Conservation (phyloP, 345 rosid genomes). For the Leavenworthia alabamica region DNA sequence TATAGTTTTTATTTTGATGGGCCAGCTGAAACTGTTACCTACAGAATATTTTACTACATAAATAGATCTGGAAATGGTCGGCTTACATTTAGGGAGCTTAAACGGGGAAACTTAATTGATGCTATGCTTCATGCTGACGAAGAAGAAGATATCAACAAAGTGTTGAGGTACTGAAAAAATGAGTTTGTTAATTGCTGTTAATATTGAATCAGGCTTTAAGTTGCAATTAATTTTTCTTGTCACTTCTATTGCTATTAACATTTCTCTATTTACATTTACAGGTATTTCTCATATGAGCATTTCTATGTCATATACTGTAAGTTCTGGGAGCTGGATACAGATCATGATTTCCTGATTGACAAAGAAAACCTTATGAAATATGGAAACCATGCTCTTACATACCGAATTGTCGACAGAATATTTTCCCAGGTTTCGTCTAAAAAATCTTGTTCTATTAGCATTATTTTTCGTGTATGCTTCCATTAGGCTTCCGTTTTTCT, state of each 20-base stretch:
- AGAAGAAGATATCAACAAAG: constrained; percentile 99
- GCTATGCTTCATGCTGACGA: constrained; percentile 91
- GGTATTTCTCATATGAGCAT: constrained; percentile 58
- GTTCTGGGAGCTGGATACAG: neutral
- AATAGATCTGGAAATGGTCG: constrained; percentile 89
- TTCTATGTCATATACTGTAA: neutral
- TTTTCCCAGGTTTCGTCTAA: neutral
- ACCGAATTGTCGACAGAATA: neutral
- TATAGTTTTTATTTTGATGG: constrained; percentile 14
- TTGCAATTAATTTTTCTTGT: no score
- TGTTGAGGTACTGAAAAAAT: constrained; percentile 56
- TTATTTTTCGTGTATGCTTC: neutral
- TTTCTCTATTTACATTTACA: neutral
- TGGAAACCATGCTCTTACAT: neutral
- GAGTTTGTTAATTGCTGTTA: no score
- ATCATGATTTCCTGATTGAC: neutral
- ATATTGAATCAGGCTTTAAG: no score
- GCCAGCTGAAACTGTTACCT: constrained; percentile 96
- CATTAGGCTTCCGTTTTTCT: neutral
- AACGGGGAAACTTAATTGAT: constrained; percentile 75
- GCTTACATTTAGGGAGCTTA: constrained; percentile 80
- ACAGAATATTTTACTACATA: constrained; percentile 88
- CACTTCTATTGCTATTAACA: neutral
- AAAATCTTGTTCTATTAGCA: neutral
- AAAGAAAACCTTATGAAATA: neutral